Conservation (phyloP, 2,329 filamentous ascomycete genomes). For the Exserohilum rostratum region DNA sequence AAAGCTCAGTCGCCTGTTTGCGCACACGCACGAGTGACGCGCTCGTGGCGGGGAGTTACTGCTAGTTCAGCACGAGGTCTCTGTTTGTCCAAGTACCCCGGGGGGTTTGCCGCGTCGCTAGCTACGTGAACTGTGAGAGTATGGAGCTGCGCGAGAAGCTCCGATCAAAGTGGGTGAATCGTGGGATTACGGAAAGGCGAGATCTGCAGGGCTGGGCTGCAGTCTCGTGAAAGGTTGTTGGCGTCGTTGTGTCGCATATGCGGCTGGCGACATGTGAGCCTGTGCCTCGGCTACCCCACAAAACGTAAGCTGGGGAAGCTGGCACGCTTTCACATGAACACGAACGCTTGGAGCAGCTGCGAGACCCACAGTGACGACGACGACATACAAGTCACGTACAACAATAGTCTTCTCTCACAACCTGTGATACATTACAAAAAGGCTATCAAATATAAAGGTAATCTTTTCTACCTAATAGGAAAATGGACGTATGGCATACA, state of each 20-base stretch:
- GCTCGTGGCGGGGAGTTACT: constrained; percentile 4
- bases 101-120: neutral
- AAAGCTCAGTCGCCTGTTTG: neutral
- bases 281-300: constrained; percentile 32
- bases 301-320: constrained; percentile 13
- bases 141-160: neutral
- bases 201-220: constrained; percentile 7
- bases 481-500: constrained; percentile 44
- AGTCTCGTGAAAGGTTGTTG: constrained; percentile 14
- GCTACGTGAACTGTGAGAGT: neutral
- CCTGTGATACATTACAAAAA: neutral
- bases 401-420: neutral
- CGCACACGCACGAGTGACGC: constrained; percentile 5
- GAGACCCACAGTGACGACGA: neutral
- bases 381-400: neutral
- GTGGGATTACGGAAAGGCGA: constrained; percentile 12
- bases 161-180: neutral
- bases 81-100: neutral
- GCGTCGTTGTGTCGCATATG: constrained; percentile 3
- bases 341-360: neutral
- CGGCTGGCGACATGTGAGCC: constrained; percentile 28
- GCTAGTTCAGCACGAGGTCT: neutral
- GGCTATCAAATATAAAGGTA: neutral
- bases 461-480: constrained; percentile 32
- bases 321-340: constrained; percentile 13